phyloP scores from a whole-genome alignment of 1,284 basidiomycete genomes.

The Cystobasidiaceae sp. region DNA sequence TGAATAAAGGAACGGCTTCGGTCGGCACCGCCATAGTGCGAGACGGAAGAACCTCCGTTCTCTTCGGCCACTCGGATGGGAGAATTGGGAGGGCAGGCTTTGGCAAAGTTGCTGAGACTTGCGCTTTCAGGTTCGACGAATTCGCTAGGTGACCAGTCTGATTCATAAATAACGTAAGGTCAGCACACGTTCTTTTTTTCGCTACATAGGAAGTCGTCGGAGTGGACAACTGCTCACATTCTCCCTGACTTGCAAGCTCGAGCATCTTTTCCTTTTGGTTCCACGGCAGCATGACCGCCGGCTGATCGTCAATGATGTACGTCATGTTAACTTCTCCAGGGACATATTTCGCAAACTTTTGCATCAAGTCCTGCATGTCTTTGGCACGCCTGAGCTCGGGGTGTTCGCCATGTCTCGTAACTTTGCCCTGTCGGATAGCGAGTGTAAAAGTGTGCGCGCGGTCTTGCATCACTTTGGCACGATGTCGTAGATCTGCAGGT shows the following conservation, averaged over 20 bases:
- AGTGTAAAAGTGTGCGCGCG: slow-evolving; percentile 42
- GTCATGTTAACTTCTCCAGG: slow-evolving; percentile 47
- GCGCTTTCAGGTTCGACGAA: slow-evolving; percentile 28
- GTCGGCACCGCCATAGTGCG: slow-evolving; percentile 3
- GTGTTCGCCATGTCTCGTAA: slow-evolving; percentile 35
- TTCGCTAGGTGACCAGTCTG: slow-evolving; percentile 30
- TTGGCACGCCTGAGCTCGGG: slow-evolving; percentile 39
- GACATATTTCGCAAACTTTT: slow-evolving; percentile 45
- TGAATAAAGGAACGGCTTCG: slow-evolving; percentile 42
- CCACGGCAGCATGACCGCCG: slow-evolving; percentile 51
- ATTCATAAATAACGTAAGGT: too few relatives aligned
- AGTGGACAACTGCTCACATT: slow-evolving; percentile 44
- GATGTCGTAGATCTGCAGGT: slow-evolving; percentile 34
- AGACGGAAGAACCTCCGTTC: slow-evolving; percentile 32
- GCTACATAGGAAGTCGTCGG: too few relatives aligned
- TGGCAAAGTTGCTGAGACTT: slow-evolving; percentile 30
- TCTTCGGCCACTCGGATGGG: slow-evolving; percentile 38
- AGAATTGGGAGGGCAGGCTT: slow-evolving; percentile 41
- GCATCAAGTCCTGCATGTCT: slow-evolving; percentile 44
- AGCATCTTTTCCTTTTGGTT: slow-evolving; percentile 47
- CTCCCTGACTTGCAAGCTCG: slow-evolving; percentile 47
- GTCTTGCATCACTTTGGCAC: slow-evolving; percentile 40
- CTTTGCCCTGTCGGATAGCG: slow-evolving; percentile 34
- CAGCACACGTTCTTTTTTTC: too few relatives aligned
- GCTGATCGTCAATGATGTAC: slow-evolving; percentile 51